A percentile compares a stretch with the other conserved stretches of the same genome.
Evolutionary conservation across 225 moss, liverwort and hornwort species (phyloP).

Genomic region (Pleurozium schreberi): DNA sequence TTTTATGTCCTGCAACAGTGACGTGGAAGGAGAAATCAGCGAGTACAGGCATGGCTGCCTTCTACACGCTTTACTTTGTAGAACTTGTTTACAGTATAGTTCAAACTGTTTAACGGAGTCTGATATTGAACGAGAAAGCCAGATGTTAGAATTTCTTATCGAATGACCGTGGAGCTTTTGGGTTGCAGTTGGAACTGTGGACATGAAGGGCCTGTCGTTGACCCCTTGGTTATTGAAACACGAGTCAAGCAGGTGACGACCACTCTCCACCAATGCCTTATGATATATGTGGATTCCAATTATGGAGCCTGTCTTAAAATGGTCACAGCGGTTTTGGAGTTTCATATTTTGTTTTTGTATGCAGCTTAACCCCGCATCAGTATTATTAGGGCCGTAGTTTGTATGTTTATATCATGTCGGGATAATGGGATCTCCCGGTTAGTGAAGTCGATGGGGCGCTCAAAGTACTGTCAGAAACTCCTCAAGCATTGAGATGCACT

Average conservation of each 20-base stretch:
- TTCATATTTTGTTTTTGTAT: not conserved
- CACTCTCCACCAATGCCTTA: not conserved
- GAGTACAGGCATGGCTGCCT: slow-evolving; percentile 45
- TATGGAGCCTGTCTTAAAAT: not conserved
- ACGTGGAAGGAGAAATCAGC: slow-evolving; percentile 37
- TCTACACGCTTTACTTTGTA: not conserved
- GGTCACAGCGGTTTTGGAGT: not conserved
- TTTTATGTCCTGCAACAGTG: slow-evolving; percentile 28
- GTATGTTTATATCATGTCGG: not conserved
- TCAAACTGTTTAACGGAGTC: not conserved
- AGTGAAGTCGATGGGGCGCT: no score
- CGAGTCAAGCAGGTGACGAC: slow-evolving; percentile 80
- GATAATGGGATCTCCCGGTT: not conserved
- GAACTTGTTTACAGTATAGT: not conserved
- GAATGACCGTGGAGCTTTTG: not conserved
- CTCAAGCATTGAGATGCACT: not conserved
- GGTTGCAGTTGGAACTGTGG: slow-evolving; percentile 83
- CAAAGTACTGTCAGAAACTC: not conserved
- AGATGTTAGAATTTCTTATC: not conserved
- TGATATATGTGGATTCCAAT: not conserved
- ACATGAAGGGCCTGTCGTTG: slow-evolving; percentile 56
- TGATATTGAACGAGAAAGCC: not conserved
- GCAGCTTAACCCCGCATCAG: not conserved
- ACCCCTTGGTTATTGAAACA: slow-evolving; percentile 59
- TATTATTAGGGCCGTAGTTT: not conserved